phyloP scores from a whole-genome alignment of 306 rosid genomes.

The Quercus cerris region DNA sequence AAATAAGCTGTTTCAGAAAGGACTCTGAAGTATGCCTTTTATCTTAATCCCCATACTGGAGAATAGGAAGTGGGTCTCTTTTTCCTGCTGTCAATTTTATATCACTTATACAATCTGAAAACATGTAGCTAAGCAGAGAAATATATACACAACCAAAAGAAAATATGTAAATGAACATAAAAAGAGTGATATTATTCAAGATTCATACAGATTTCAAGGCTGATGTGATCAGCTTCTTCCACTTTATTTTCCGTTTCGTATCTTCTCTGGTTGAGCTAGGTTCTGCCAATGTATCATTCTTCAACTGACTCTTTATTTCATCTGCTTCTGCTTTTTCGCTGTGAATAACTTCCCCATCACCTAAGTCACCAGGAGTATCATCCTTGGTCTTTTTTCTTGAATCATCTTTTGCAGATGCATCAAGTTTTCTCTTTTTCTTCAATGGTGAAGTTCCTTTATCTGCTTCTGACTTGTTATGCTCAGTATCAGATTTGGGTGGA shows the following conservation, averaged over 20 bases:
- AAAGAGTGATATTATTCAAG: background rate
- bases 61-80: conserved; percentile 1
- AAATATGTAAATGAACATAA: background rate
- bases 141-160: background rate
- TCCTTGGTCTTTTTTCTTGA: conserved; percentile 47
- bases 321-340: conserved; percentile 33
- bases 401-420: conserved; percentile 41
- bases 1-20: background rate
- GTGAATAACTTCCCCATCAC: conserved; percentile 75
- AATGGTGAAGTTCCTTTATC: conserved; percentile 33
- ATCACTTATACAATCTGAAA: background rate
- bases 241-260: conserved; percentile 53
- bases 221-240: conserved; percentile 79
- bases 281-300: conserved; percentile 24
- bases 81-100: conserved; percentile 3
- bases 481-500: conserved; percentile 21
- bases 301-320: conserved; percentile 19
- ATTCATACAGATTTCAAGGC: conserved; percentile 69
- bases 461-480: conserved; percentile 22
- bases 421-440: conserved; percentile 67
- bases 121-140: conserved; percentile 9
- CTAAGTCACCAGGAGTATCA: conserved; percentile 30
- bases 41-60: background rate
- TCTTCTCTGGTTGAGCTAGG: conserved; percentile 19
- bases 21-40: conserved; percentile 1